These are phyloP conservation scores for Penicillium steckii DNA, from an alignment of 495 filamentous ascomycete species.

Conservation along the genomic window DNA sequence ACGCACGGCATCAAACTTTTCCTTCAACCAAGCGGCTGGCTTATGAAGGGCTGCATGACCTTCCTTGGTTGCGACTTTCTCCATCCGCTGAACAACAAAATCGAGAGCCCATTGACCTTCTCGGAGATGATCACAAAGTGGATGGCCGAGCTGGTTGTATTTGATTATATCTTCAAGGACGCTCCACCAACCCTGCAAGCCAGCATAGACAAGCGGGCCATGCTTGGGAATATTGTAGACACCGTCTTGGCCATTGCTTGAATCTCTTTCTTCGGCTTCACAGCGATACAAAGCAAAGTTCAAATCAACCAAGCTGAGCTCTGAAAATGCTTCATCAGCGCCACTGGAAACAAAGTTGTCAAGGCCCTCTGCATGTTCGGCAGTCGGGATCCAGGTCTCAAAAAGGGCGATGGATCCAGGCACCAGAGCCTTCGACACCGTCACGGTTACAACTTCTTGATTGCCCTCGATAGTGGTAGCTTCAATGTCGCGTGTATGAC, in stretches of 20 bases:
- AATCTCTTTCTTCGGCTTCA: slow-evolving; percentile 87
- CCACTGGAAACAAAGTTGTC: slow-evolving; percentile 82
- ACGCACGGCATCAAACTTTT: slow-evolving; percentile 80
- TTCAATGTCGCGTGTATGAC: slow-evolving; percentile 69
- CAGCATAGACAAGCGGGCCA: slow-evolving; percentile 88
- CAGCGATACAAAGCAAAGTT: slow-evolving; percentile 92
- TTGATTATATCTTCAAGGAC: slow-evolving; percentile 79
- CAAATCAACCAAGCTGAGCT: slow-evolving; percentile 72
- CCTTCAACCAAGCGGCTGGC: slow-evolving; percentile 74
- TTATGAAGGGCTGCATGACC: slow-evolving; percentile 57
- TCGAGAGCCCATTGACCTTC: slow-evolving; percentile 94
- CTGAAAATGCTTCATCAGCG: slow-evolving; percentile 74
- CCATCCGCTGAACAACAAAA: slow-evolving; percentile 76
- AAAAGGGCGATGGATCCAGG: slow-evolving; percentile 94
- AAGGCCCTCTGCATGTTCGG: slow-evolving; percentile 74
- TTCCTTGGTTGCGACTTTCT: slow-evolving; percentile 62
- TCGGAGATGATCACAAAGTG: slow-evolving; percentile 87
- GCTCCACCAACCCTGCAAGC: slow-evolving; percentile 98
- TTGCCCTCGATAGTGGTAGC: slow-evolving; percentile 65
- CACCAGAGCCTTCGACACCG: slow-evolving; percentile 76
- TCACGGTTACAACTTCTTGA: slow-evolving; percentile 72
- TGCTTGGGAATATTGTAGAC: slow-evolving; percentile 81
- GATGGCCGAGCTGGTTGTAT: slow-evolving; percentile 89
- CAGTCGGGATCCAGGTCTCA: slow-evolving; percentile 88
- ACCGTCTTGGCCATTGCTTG: slow-evolving; percentile 76